phyloP scores from a whole-genome alignment of 352 stramenopile species.

The Pythium myriotylum region DNA sequence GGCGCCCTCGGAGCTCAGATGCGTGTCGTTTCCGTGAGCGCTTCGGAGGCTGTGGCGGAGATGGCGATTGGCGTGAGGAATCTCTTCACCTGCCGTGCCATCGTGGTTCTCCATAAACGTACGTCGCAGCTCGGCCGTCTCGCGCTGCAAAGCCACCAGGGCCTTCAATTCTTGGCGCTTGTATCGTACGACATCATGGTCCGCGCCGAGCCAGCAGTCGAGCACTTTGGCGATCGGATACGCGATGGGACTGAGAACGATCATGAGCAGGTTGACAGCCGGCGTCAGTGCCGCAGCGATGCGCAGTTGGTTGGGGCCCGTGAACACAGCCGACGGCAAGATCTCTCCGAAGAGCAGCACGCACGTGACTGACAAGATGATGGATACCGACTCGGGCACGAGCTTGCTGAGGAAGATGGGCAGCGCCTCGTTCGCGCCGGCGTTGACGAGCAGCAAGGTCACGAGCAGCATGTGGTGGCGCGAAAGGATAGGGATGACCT shows the following conservation, averaged over 20 bases:
- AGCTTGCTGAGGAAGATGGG: slow-evolving; percentile 94
- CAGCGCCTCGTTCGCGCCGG: slow-evolving; percentile 92
- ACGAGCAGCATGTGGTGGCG: slow-evolving; percentile 94
- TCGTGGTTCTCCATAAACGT: slow-evolving; percentile 21
- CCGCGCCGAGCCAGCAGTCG: slow-evolving; percentile 84
- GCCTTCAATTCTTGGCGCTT: slow-evolving; percentile 90
- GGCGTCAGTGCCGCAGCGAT: slow-evolving; percentile 85
- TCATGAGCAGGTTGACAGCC: slow-evolving; percentile 88
- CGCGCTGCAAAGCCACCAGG: slow-evolving; percentile 74
- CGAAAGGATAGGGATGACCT: slow-evolving; percentile 88
- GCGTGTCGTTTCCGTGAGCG: slow-evolving; percentile 7
- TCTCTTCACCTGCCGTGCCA: not conserved
- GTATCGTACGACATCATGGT: slow-evolving; percentile 79
- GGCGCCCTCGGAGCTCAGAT: not conserved
- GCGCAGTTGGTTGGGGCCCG: slow-evolving; percentile 91
- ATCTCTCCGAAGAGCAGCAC: slow-evolving; percentile 97
- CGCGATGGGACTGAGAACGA: slow-evolving; percentile 86
- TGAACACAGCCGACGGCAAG: slow-evolving; percentile 95
- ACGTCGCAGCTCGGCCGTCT: slow-evolving; percentile 39
- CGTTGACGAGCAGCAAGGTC: slow-evolving; percentile 95
- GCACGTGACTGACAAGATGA: slow-evolving; percentile 95
- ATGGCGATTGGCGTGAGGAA: slow-evolving; percentile 3
- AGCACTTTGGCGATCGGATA: slow-evolving; percentile 92
- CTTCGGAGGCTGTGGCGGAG: slow-evolving; percentile 3
- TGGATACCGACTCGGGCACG: slow-evolving; percentile 83